A percentile compares a stretch with the other conserved stretches of the same genome.
phyloP scores from a whole-genome alignment of 495 filamentous ascomycete species.

The Peziza echinospora region DNA sequence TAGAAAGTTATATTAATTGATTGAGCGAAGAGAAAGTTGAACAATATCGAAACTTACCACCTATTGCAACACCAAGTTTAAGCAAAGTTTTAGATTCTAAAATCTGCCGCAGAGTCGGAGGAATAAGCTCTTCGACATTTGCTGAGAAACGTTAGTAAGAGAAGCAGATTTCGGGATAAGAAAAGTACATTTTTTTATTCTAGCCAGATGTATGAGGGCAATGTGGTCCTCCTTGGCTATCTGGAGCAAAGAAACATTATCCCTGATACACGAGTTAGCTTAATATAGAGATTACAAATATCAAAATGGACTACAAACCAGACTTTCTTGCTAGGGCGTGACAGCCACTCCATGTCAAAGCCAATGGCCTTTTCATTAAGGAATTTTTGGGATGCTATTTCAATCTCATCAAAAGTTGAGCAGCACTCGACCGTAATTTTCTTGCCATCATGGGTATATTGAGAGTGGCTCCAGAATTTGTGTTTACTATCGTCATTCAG shows the following conservation, averaged over 20 bases:
- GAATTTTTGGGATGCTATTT: slow-evolving; percentile 46
- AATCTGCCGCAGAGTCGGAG: slow-evolving; percentile 44
- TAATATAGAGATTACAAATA: slow-evolving; percentile 15
- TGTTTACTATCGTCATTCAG: neutral
- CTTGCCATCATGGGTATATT: slow-evolving; percentile 34
- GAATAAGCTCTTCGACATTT: slow-evolving; percentile 33
- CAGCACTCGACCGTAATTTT: slow-evolving; percentile 55
- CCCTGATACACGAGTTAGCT: slow-evolving; percentile 21
- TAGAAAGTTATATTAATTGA: slow-evolving; percentile 28
- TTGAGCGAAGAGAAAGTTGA: neutral
- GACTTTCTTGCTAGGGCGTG: slow-evolving; percentile 5
- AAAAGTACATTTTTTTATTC: slow-evolving; percentile 4
- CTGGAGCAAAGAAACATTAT: slow-evolving; percentile 59
- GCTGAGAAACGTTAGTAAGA: slow-evolving; percentile 26
- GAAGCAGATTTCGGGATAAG: neutral
- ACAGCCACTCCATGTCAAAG: slow-evolving; percentile 72
- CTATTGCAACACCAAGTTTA: slow-evolving; percentile 48
- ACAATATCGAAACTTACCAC: slow-evolving; percentile 5
- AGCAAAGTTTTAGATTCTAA: slow-evolving; percentile 46
- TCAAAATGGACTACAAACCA: neutral
- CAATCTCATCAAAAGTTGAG: slow-evolving; percentile 37
- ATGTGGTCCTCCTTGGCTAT: slow-evolving; percentile 60
- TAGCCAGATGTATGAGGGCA: slow-evolving; percentile 56
- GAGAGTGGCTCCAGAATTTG: slow-evolving; percentile 41
- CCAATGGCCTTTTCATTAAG: slow-evolving; percentile 46